Evolutionary conservation across 164 flowering plant genomes (phyloP).

Genomic region (Nelumbo lutea): DNA sequence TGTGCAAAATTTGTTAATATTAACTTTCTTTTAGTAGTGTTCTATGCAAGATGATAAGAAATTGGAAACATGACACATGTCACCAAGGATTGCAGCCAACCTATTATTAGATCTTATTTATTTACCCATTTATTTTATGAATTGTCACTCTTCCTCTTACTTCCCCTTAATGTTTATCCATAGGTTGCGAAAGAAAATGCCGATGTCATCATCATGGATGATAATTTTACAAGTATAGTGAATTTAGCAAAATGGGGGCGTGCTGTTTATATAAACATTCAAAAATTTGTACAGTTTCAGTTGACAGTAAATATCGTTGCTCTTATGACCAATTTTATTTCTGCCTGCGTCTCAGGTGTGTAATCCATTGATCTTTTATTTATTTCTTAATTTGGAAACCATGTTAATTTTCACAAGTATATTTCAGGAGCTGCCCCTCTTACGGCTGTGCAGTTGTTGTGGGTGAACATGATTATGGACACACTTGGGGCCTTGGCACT

Average conservation of each 20-base stretch:
- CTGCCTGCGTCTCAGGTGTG: constrained; percentile 74
- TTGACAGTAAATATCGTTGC: constrained; percentile 71
- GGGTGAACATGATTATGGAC: constrained; percentile 94
- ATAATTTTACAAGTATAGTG: constrained; percentile 70
- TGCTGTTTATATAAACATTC: constrained; percentile 75
- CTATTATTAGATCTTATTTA: too few species aligned
- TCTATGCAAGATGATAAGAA: too few species aligned
- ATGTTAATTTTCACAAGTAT: constrained; percentile 8
- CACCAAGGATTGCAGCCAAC: too few species aligned
- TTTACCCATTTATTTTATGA: too few species aligned
- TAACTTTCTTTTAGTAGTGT: too few species aligned
- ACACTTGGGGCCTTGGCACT: constrained; percentile 81
- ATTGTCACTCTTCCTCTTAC: too few species aligned
- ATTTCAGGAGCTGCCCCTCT: constrained; percentile 78
- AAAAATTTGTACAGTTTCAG: constrained; percentile 73
- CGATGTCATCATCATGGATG: constrained; percentile 80
- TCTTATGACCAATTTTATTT: constrained; percentile 55
- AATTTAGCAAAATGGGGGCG: constrained; percentile 88
- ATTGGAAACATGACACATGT: too few species aligned
- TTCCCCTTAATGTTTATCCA: neutral
- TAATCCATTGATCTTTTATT: neutral
- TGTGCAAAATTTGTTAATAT: too few species aligned
- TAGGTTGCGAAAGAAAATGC: constrained; percentile 96
- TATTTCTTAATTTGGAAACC: neutral
- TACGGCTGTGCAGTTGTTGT: constrained; percentile 77